Conservation (phyloP, 352 stramenopile genomes). For the Phytopythium delawarense region DNA sequence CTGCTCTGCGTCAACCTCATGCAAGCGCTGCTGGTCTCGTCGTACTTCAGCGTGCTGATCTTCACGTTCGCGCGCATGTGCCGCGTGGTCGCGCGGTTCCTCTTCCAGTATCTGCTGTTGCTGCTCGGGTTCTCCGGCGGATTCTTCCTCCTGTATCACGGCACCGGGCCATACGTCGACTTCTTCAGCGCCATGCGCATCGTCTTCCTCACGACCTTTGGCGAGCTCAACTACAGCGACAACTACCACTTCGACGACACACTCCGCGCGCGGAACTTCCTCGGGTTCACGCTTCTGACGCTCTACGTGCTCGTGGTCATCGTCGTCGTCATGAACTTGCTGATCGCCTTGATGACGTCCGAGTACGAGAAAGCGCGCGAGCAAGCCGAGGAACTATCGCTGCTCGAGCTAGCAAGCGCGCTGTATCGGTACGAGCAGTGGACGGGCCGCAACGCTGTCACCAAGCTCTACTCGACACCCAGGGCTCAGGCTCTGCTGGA, state of each 20-base stretch:
- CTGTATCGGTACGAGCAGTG: slow-evolving; percentile 56
- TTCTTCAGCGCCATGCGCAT: slow-evolving; percentile 46
- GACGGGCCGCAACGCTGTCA: slow-evolving; percentile 29
- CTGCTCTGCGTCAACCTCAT: slow-evolving; percentile 52
- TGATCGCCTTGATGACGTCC: slow-evolving; percentile 55
- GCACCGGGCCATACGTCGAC: slow-evolving; percentile 31
- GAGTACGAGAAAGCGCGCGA: slow-evolving; percentile 52
- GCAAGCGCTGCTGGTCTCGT: slow-evolving; percentile 47
- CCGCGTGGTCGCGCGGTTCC: slow-evolving; percentile 43
- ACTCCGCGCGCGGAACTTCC: slow-evolving; percentile 31
- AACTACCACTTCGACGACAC: slow-evolving; percentile 42
- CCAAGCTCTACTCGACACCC: slow-evolving; percentile 31
- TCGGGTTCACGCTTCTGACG: slow-evolving; percentile 38
- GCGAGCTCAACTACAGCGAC: slow-evolving; percentile 51
- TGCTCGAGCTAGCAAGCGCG: slow-evolving; percentile 39
- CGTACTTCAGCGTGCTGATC: slow-evolving; percentile 57
- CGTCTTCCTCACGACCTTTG: slow-evolving; percentile 56
- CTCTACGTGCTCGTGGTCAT: slow-evolving; percentile 55
- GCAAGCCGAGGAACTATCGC: slow-evolving; percentile 47
- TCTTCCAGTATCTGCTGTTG: slow-evolving; percentile 49
- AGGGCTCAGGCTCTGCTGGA: slow-evolving; percentile 28
- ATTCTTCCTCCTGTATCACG: slow-evolving; percentile 45
- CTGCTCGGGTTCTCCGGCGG: slow-evolving; percentile 43
- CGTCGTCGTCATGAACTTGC: slow-evolving; percentile 48
- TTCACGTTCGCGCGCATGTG: slow-evolving; percentile 69